Evolutionary conservation across 345 rosid genomes (phyloP).

Genomic region (Eucalyptus pumila): DNA sequence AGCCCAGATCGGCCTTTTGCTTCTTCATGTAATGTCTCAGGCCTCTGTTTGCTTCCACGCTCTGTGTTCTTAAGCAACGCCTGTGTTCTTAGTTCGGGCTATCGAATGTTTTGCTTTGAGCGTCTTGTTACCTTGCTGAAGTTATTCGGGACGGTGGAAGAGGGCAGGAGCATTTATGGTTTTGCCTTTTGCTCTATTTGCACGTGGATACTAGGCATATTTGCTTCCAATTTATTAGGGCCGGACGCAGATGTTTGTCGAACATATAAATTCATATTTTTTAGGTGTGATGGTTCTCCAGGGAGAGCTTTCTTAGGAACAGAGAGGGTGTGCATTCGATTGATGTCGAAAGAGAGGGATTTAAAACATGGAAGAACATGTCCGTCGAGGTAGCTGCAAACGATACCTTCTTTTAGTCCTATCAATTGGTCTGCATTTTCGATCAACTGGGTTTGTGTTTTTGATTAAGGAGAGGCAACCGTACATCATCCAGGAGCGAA

Average conservation of each 20-base stretch:
- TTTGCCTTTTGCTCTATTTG: not conserved
- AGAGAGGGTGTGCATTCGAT: constrained; percentile 1
- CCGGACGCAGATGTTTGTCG: not conserved
- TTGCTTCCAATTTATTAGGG: not conserved
- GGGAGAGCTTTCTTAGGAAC: constrained; percentile 33
- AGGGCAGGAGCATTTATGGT: not conserved
- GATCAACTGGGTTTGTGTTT: not conserved
- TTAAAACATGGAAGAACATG: constrained; percentile 62
- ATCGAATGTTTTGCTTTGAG: not conserved
- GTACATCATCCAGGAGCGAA: constrained; percentile 19
- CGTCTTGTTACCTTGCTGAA: not conserved
- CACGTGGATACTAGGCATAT: not conserved
- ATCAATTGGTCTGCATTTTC: not conserved
- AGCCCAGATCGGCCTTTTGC: constrained; percentile 65
- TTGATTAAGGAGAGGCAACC: constrained; percentile 43
- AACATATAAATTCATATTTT: not conserved
- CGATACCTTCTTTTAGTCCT: not conserved
- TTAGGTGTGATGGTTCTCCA: not conserved
- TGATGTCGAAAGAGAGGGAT: constrained; percentile 40
- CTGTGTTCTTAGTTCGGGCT: not conserved
- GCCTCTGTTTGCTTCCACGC: not conserved
- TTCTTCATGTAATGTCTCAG: constrained; percentile 47
- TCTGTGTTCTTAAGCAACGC: not conserved
- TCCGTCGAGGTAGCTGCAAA: constrained; percentile 28
- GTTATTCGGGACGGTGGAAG: not conserved